phyloP scores from a whole-genome alignment of 2,329 filamentous ascomycete species.

The Zymoseptoria crescenta region DNA sequence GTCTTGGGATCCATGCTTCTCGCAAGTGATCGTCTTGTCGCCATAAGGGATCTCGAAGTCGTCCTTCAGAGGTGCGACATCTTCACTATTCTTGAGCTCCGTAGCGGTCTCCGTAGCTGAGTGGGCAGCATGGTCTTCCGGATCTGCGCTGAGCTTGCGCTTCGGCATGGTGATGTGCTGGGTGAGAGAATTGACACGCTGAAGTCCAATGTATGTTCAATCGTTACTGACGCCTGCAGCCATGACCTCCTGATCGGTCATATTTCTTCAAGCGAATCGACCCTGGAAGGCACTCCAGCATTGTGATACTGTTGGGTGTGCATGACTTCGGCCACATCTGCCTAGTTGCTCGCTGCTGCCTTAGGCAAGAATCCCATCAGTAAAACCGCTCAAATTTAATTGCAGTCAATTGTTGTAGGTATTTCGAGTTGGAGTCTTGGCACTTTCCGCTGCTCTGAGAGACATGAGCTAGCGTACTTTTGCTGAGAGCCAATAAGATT shows the following conservation, averaged over 20 bases:
- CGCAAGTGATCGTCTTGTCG: conserved; percentile 16
- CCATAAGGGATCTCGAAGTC: background rate
- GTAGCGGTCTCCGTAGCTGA: background rate
- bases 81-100: background rate
- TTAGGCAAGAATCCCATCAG: no score
- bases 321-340: background rate
- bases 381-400: no score
- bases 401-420: no score
- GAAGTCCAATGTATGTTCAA: background rate
- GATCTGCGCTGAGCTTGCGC: background rate
- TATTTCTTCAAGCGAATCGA: background rate
- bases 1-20: conserved; percentile 3
- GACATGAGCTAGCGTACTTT: no score
- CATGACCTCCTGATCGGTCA: background rate
- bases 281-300: background rate
- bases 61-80: background rate
- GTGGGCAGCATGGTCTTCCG: background rate
- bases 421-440: no score
- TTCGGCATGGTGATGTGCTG: background rate
- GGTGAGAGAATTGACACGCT: background rate
- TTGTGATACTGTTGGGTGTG: background rate
- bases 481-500: no score
- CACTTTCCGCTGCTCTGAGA: no score
- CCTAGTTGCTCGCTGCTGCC: no score
- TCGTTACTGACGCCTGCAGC: background rate